Base-by-base conservation (phyloP, 768 basidiomycete species). In the Ephemerocybe angulata region DNA sequence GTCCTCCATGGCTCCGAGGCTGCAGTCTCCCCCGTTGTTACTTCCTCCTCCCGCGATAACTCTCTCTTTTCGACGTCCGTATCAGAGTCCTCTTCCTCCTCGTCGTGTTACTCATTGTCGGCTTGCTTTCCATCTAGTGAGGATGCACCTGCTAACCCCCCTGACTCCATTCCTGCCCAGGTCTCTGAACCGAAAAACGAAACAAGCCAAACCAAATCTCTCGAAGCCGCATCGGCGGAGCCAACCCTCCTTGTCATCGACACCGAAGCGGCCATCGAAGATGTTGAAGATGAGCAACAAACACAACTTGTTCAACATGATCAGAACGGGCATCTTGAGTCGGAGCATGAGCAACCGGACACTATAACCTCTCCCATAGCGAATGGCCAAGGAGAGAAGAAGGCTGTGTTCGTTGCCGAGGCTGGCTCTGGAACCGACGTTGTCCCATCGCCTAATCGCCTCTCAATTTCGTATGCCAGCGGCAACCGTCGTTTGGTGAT, bases 401-500 rank as follows among this genome's bases (percentile, higher is more conserved):
- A 72, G 27, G 67, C 70, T n/a, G 70, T 65, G 47, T 56, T 65
- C 17, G 60, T 66, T 15, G 58, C 65, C 31, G 76, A 76, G 55
- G 58, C 62, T 21, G 72, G 74, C 30, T 51, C 60, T 11, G 80
- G 79, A 59, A 63, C 68, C 19, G 71, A 68, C 13, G 29, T 21
- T 19, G 8, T 75, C 0, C 86, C 89, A 8, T 90, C 89, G 38
- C 86, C 88, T 28, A 92, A 91, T 62, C 83, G 90, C 17, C 71
- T 99, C n/a, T 97, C 95, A 7, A 93, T 98, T 67, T 89, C 96
- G 0, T 99, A 97, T 70, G 93, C 93, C 53, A 87, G 87, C 41
- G 93, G 93, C 48, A 87, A 87, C 55, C 78, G 91, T 47, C 81
- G 97, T 37, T 76, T 99, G 48, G 87, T 97, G 25, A 77, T 98